Conservation (phyloP, 2,329 filamentous ascomycete genomes). For the Cryphonectria japonica region DNA sequence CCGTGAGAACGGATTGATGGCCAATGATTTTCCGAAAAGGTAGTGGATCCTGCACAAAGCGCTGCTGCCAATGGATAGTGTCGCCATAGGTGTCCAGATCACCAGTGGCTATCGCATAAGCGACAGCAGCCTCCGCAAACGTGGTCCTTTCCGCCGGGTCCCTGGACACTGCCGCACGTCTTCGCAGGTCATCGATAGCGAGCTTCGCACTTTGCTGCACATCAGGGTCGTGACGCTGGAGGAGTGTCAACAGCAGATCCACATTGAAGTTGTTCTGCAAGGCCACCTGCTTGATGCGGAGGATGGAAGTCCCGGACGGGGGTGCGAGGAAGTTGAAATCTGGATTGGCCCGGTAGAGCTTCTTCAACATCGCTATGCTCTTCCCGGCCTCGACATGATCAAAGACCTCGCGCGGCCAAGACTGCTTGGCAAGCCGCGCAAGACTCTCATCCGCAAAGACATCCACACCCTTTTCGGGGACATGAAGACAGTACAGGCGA, state of each 20-base stretch:
- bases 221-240: background rate
- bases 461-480: constrained; percentile 8
- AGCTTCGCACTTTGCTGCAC: constrained; percentile 5
- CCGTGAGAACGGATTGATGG: background rate
- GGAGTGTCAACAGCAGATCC: constrained; percentile 16
- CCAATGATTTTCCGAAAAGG: background rate
- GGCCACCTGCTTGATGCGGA: background rate
- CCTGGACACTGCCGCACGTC: constrained; percentile 11
- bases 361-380: constrained; percentile 15
- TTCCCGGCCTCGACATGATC: background rate
- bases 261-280: constrained; percentile 22
- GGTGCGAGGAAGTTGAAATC: constrained; percentile 13
- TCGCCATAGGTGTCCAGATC: constrained; percentile 18
- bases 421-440: constrained; percentile 3
- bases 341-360: constrained; percentile 11
- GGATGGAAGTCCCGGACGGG: background rate
- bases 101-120: constrained; percentile 19
- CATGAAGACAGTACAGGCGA: constrained; percentile 16
- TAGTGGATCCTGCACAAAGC: constrained; percentile 21
- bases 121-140: constrained; percentile 8
- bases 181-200: constrained; percentile 11
- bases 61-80: constrained; percentile 22
- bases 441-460: constrained; percentile 8
- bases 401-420: constrained; percentile 13
- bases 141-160: constrained; percentile 15